Conservation (phyloP, 2,329 filamentous ascomycete species). For the Coleophoma cylindrospora region DNA sequence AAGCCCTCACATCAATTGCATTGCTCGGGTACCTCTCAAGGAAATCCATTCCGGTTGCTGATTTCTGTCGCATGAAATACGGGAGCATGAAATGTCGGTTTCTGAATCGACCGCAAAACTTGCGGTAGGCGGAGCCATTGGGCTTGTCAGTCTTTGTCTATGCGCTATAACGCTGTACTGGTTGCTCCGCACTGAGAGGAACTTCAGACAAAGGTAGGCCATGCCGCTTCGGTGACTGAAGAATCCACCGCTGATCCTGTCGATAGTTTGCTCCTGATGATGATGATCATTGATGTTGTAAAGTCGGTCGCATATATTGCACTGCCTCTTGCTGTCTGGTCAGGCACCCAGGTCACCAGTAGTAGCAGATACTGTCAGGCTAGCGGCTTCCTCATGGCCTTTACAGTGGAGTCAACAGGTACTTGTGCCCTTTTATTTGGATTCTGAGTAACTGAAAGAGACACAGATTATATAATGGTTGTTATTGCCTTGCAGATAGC, state of each 20-base stretch:
- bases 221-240: neutral
- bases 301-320: neutral
- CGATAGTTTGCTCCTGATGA: neutral
- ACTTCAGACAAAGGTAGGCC: neutral
- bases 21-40: no score
- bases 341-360: neutral
- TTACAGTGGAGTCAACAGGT: neutral
- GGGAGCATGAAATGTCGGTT: no score
- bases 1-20: no score
- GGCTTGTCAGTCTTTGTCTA: neutral
- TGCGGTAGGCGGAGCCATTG: neutral
- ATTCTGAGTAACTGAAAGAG: neutral
- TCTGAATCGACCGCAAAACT: no score
- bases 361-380: neutral
- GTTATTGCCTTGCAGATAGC: neutral
- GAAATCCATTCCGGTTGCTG: no score
- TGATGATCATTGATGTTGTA: neutral
- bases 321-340: neutral
- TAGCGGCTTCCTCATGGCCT: neutral
- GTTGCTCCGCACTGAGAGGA: neutral
- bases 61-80: no score
- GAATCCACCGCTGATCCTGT: neutral
- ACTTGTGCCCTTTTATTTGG: neutral
- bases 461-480: neutral
- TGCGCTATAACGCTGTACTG: neutral